Evolutionary conservation across 352 stramenopile genomes (phyloP).

Genomic region (Pythium coloratum): DNA sequence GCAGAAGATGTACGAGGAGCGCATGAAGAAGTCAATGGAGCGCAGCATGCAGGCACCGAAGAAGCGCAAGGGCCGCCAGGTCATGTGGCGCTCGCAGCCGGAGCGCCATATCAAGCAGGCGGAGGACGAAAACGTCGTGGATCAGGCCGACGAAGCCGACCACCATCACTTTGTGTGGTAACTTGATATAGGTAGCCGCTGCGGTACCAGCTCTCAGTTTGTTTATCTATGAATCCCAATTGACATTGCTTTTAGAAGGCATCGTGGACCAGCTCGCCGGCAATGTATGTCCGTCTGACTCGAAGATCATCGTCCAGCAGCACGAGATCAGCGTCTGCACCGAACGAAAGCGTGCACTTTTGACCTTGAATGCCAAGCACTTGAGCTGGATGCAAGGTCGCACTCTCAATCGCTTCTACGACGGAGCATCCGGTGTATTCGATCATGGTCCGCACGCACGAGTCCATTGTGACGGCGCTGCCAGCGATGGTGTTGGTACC

Average conservation of each 20-base stretch:
- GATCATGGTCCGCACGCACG: constrained; percentile 74
- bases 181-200: neutral
- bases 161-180: constrained; percentile 86
- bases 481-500: constrained; percentile 86
- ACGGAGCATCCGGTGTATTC: constrained; percentile 82
- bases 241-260: constrained; percentile 5
- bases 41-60: constrained; percentile 92
- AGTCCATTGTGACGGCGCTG: constrained; percentile 82
- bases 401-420: constrained; percentile 71
- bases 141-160: constrained; percentile 80
- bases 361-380: constrained; percentile 53
- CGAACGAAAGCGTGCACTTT: constrained; percentile 77
- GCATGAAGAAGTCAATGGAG: constrained; percentile 94
- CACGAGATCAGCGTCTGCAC: constrained; percentile 81
- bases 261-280: constrained; percentile 60
- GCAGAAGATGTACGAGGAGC: constrained; percentile 92
- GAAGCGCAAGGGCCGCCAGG: constrained; percentile 89
- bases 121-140: constrained; percentile 78
- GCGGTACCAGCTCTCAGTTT: too few relatives aligned
- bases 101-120: constrained; percentile 73
- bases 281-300: constrained; percentile 77
- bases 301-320: constrained; percentile 71
- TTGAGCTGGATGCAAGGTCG: constrained; percentile 74
- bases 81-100: constrained; percentile 92
- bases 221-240: neutral